phyloP scores from a whole-genome alignment of 1,284 basidiomycete genomes.

The Cerrena zonata region DNA sequence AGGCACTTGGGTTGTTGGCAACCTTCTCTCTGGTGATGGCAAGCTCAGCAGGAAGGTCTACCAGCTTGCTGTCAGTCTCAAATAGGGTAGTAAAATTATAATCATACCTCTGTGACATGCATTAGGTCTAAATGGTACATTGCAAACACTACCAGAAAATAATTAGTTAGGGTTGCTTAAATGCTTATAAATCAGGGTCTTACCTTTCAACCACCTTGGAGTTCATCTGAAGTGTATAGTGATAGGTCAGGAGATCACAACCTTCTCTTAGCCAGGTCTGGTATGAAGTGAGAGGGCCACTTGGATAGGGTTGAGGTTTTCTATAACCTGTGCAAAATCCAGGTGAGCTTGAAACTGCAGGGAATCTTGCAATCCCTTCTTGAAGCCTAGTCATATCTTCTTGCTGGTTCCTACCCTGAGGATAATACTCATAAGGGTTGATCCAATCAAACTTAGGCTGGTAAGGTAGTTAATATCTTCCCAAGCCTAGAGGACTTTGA shows the following conservation, averaged over 20 bases:
- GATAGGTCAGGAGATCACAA: slow-evolving; percentile 32
- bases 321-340: slow-evolving; percentile 40
- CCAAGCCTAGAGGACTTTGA: too few species aligned
- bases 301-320: slow-evolving; percentile 37
- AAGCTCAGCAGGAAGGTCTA: slow-evolving; percentile 39
- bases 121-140: background rate
- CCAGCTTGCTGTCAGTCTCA: background rate
- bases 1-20: background rate
- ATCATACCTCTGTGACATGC: background rate
- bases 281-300: slow-evolving; percentile 48
- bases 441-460: slow-evolving; percentile 62
- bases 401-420: slow-evolving; percentile 18
- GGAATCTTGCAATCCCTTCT: slow-evolving; percentile 38
- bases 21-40: slow-evolving; percentile 9
- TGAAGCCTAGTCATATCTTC: slow-evolving; percentile 32
- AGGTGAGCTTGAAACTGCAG: slow-evolving; percentile 25
- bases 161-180: too few species aligned
- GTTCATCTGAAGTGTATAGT: slow-evolving; percentile 45
- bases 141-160: background rate
- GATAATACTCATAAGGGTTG: slow-evolving; percentile 41
- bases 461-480: slow-evolving; percentile 3
- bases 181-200: too few species aligned
- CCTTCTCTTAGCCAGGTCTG: slow-evolving; percentile 46
- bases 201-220: slow-evolving; percentile 47
- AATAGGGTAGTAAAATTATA: slow-evolving; percentile 1